Evolutionary conservation across 2,329 filamentous ascomycete species (phyloP), one percentile per base, ranked within the genome.

Genomic region (Pseudopyrenochaeta lycopersici): DNA sequence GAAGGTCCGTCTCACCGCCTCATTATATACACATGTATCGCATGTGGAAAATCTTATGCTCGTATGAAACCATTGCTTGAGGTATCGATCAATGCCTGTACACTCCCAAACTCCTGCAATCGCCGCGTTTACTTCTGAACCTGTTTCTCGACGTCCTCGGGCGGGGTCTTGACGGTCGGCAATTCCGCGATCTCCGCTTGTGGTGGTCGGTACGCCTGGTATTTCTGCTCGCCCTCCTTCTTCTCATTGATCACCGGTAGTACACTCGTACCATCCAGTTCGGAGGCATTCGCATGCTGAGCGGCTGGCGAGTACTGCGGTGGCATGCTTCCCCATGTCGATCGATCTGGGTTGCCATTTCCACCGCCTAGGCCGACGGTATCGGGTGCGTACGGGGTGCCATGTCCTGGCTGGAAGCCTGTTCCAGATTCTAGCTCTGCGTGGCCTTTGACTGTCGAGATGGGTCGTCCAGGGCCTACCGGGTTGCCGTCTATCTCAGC

Each of bases 341-440:
- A 56, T 6, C 57, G 46, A 7, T 62, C 52, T 14, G 32, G 32
- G 7, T 17, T 31, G 1, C 57, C 60, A 18, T 60, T 71, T 30
- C 71, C 70, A 17, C 71, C 72, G 7, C 72, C 71, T 1, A 74
- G 55, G 7, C 67, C 71, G 27, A 73, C 70, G 1, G 64, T 60
- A 40, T 73, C 61, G 23, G 72, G 71, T 7, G 58, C 63, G 27
- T 64, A 66, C 2, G 71, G 64, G 6, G 56, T 49, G 6, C 57
- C 53, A 3, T 65, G 56, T 5, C 67, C 68, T 4, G 66, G 53
- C 5, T 60, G 56, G 21, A 75, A 74, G 0, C 59, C 66, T 5
- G 56, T 50, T 20, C 71, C 71, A 1, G 67, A 65, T 4, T 62
- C 65, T 11, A 75, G 60, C 45, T 75, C 72, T 17, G 71, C 70